Evolutionary conservation across 768 basidiomycete species (phyloP).

Genomic region (Pleurotus tuber-regium): DNA sequence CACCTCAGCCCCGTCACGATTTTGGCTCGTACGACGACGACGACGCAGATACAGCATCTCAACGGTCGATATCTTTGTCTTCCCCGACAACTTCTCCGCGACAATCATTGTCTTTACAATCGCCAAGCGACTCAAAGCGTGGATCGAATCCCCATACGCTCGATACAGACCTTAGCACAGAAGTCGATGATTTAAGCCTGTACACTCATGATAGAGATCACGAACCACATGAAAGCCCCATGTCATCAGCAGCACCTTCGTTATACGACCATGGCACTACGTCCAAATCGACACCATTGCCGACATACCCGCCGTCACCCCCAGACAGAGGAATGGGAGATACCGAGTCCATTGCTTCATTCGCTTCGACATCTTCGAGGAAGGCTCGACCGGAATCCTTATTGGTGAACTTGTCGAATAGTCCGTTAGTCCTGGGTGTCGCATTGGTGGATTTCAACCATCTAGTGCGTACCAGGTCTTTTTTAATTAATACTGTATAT

Average conservation of each 20-base stretch:
- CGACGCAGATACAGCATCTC: conserved; percentile 77
- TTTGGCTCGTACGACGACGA: conserved; percentile 32
- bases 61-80: conserved; percentile 73
- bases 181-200: conserved; percentile 51
- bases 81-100: conserved; percentile 59
- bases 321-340: conserved; percentile 33
- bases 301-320: conserved; percentile 62
- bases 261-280: conserved; percentile 38
- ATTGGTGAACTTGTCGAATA: conserved; percentile 56
- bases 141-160: conserved; percentile 45
- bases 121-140: conserved; percentile 33
- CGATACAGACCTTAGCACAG: conserved; percentile 54
- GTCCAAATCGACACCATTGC: conserved; percentile 25
- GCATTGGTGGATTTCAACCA: conserved; percentile 97
- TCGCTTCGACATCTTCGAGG: conserved; percentile 55
- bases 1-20: conserved; percentile 24
- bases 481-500: conserved; percentile 14
- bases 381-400: conserved; percentile 82
- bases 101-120: conserved; percentile 22
- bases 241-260: conserved; percentile 51
- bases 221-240: conserved; percentile 43
- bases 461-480: conserved; percentile 50
- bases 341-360: conserved; percentile 59
- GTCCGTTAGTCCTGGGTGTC: conserved; percentile 76
- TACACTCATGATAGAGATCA: conserved; percentile 34